Conservation (phyloP, 768 basidiomycete species). For the Naganishia vaughanmartiniae region DNA sequence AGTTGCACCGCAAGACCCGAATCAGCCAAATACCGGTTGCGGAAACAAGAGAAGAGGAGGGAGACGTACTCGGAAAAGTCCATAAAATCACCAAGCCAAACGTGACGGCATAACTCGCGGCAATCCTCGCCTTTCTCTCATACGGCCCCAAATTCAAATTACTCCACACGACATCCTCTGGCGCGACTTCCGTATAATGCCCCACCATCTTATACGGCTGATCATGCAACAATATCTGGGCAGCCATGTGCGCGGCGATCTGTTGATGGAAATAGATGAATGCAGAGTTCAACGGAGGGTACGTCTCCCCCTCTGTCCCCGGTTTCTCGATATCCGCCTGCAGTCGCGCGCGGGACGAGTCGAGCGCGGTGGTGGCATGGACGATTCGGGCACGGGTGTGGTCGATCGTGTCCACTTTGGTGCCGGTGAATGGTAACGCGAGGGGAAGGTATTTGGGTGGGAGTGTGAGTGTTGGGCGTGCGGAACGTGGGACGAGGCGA, state of each 20-base stretch:
- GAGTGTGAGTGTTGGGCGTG: slow-evolving; percentile 78
- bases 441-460: slow-evolving; percentile 56
- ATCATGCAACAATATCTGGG: slow-evolving; percentile 71
- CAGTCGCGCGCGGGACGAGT: no score
- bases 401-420: slow-evolving; percentile 89
- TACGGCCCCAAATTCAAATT: slow-evolving; percentile 89
- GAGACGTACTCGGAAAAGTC: slow-evolving; percentile 73
- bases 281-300: slow-evolving; percentile 51
- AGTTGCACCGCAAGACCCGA: no score
- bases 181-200: slow-evolving; percentile 76
- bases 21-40: no score
- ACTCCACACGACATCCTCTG: slow-evolving; percentile 77
- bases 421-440: slow-evolving; percentile 63
- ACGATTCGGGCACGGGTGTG: slow-evolving; percentile 78
- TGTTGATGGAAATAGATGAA: slow-evolving; percentile 91
- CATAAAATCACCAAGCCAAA: slow-evolving; percentile 79
- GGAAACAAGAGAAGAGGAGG: background rate
- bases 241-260: slow-evolving; percentile 85
- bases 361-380: slow-evolving; percentile 53
- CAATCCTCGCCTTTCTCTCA: slow-evolving; percentile 67
- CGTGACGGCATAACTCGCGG: slow-evolving; percentile 71
- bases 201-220: slow-evolving; percentile 69
- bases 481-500: slow-evolving; percentile 65
- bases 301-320: slow-evolving; percentile 45
- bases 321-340: slow-evolving; percentile 43